Evolutionary conservation across 2,329 filamentous ascomycete genomes (phyloP).

Genomic region (Helicocarpus griseus): DNA sequence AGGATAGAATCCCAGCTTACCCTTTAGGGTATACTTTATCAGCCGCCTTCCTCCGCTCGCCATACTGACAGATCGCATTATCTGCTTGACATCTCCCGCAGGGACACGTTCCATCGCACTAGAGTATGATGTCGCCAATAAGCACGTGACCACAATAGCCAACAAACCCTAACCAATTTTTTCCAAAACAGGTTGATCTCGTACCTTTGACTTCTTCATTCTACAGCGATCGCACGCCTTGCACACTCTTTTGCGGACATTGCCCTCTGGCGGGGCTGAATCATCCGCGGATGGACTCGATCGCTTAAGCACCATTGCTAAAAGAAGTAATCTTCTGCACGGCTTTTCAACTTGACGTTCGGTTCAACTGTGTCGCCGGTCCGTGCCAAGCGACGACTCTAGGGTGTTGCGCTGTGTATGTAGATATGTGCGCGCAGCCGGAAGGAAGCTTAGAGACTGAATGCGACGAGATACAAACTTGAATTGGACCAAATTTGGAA

Average conservation of each 20-base stretch:
- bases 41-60: constrained; percentile 55
- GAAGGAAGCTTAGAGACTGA: background rate
- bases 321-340: background rate
- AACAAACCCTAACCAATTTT: background rate
- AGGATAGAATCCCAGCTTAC: constrained; percentile 30
- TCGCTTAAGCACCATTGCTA: constrained; percentile 31
- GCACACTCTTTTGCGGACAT: constrained; percentile 50
- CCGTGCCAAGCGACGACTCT: background rate
- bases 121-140: constrained; percentile 5
- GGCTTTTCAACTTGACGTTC: background rate
- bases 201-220: constrained; percentile 56
- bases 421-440: background rate
- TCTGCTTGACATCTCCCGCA: constrained; percentile 54
- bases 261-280: constrained; percentile 34
- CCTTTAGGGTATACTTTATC: constrained; percentile 62
- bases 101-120: constrained; percentile 54
- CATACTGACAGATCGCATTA: constrained; percentile 56
- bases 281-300: constrained; percentile 28
- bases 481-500: background rate
- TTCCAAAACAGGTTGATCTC: constrained; percentile 9
- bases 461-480: background rate
- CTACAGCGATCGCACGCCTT: constrained; percentile 59
- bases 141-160: constrained; percentile 7
- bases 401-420: background rate
- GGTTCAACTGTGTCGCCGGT: background rate